phyloP scores from a whole-genome alignment of 257 asterid genomes.

The Ilex asprella region DNA sequence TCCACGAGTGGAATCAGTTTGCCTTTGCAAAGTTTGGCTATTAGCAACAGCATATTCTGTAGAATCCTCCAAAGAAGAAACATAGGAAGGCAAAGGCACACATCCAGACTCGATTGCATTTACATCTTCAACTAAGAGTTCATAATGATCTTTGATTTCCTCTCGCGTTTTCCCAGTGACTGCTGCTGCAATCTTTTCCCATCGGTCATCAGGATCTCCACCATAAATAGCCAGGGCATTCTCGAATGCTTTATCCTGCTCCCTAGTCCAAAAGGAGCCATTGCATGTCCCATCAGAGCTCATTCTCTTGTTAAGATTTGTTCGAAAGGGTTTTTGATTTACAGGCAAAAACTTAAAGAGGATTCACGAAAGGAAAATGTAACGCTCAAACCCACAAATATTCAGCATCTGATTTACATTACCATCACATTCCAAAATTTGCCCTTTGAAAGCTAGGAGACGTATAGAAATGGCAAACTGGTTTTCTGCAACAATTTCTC shows the following conservation, averaged over 20 bases:
- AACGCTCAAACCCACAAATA: slow-evolving; percentile 4
- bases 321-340: slow-evolving; percentile 15
- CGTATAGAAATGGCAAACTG: slow-evolving; percentile 4
- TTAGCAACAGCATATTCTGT: slow-evolving; percentile 3
- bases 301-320: slow-evolving; percentile 21
- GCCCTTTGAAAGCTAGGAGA: slow-evolving; percentile 12
- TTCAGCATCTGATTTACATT: not conserved
- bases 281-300: slow-evolving; percentile 20
- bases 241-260: slow-evolving; percentile 42
- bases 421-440: slow-evolving; percentile 6
- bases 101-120: slow-evolving; percentile 30
- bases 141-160: slow-evolving; percentile 31
- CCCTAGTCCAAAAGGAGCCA: slow-evolving; percentile 27
- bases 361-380: slow-evolving; percentile 11
- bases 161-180: slow-evolving; percentile 36
- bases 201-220: slow-evolving; percentile 11
- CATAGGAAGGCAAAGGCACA: slow-evolving; percentile 28
- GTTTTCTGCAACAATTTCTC: slow-evolving; percentile 1
- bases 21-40: not conserved
- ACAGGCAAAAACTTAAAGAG: slow-evolving; percentile 16
- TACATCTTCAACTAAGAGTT: slow-evolving; percentile 23
- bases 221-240: slow-evolving; percentile 23
- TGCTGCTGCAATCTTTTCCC: slow-evolving; percentile 28
- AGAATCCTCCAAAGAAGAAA: slow-evolving; percentile 1
- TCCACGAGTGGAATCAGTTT: slow-evolving; percentile 1